Base-by-base conservation (phyloP, 192 early-diverging fungal species). In the Coemansia sp. region DNA sequence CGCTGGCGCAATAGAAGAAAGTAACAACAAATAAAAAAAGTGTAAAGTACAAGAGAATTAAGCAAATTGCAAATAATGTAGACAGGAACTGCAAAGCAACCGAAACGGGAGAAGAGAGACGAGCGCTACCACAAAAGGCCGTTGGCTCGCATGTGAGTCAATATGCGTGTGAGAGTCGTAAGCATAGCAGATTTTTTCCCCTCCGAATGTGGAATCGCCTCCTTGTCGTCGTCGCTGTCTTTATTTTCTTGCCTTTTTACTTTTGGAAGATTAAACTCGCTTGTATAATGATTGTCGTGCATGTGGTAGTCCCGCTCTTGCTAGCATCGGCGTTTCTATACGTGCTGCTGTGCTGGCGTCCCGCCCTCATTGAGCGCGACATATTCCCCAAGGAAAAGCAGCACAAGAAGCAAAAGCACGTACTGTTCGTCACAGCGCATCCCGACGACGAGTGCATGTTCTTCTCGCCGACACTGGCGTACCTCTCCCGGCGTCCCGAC, bases 401-500 rank as follows among this genome's bases (percentile, higher is more conserved):
- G 10, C 40, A 43, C 32, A 80, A 80, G 51, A 61, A 60, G 39
- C 68, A 74, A 62, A 76, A 74, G 36, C 77, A 77, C 53, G 83
- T 79, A 7, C 82, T 93, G 6, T 73, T 96, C 15, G 79, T 94
- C 14, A 94, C 87, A 17, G 92, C 96, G 7, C 96, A 98, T 74
- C 97, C 97, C 0, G 97, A 98, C 84, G 97, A 98, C 76, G 97
- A 98, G 67, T 95, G 93, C 86, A 96, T 97, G 94, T 98, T 98
- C 81, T 98, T 98, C 84, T 87, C 88, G 12, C 95, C 95, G 0
- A 92, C 92, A 9, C 64, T 96, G 1, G 67, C 87, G 36, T 73
- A 70, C 43, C 64, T 96, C 49, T 71, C 70, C 11, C 77, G 68
- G 36, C 66, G 75, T 19, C 71, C 74, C 19, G 86, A 84, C 43